phyloP scores from a whole-genome alignment of 73 alveolate species.

The Paramecium octaurelia region DNA sequence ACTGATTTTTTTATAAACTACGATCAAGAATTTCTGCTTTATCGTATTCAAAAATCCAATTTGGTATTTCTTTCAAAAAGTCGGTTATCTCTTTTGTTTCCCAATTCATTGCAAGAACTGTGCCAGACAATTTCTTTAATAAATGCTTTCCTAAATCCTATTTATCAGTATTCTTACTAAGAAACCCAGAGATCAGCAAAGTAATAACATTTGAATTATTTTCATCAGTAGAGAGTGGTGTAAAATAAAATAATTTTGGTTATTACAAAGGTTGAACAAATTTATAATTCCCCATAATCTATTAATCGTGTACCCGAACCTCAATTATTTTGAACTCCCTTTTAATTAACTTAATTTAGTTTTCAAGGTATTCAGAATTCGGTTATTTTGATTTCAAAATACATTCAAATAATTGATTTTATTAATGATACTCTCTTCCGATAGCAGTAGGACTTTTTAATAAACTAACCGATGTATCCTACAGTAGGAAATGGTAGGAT shows the following conservation, averaged over 20 bases:
- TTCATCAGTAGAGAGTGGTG: not conserved
- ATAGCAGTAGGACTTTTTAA: not conserved
- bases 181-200: not conserved
- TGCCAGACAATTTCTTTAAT: not conserved
- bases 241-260: not conserved
- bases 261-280: not conserved
- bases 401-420: not conserved
- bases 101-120: slow-evolving; percentile 30
- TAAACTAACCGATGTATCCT: not conserved
- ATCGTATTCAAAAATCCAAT: no score
- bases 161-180: not conserved
- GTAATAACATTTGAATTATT: slow-evolving; percentile 26
- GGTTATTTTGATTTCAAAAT: not conserved
- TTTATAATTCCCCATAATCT: not conserved
- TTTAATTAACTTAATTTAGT: no score
- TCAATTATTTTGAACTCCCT: no score
- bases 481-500: not conserved
- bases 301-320: no score
- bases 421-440: not conserved
- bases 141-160: not conserved
- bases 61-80: not conserved
- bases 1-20: not conserved
- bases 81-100: not conserved
- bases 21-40: not conserved
- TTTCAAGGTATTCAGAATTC: not conserved